Evolutionary conservation across 768 basidiomycete genomes (phyloP), one percentile per base, ranked within the genome.

Genomic region (Cystobasidium ongulense): DNA sequence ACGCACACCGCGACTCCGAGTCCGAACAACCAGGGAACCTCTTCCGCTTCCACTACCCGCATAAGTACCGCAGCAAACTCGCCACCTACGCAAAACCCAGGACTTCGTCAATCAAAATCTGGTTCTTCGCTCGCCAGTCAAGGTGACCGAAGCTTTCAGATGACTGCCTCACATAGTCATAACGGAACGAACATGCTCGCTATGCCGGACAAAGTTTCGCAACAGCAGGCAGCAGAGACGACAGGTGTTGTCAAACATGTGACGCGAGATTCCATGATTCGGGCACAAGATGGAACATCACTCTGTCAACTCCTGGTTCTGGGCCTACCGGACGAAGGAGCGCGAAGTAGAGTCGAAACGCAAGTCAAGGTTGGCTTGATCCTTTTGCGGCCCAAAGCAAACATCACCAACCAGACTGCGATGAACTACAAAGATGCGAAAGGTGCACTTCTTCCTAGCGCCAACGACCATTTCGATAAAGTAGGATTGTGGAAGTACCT

Each of bases 321-420:
- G 25, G 91, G 87, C 78, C 87, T 95, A 67, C 91, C 92, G 4
- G 86, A 87, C 77, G 82, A 84, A 53, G 92, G 92, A 29, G 88
- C 92, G 17, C 94, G 95, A 81, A 92, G 90, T 59, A 87, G 92
- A 38, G 92, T 95, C n/a, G 92, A 95, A 81, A 95, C 92, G 1
- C 92, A 95, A 83, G 88, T 95, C 62, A 88, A 92, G 79, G 86
- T 94, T 46, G 86, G 88, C 1, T 84, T 95, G 43, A 89, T 91
- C 62, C 89, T 78, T 21, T 71, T 76, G 17, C 65, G 74, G 25
- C 78, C 54, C 84, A 84, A 8, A 86, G 89, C 38, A 7, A 36
- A 3, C 25, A 38, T 57, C 41, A 52, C 36, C 5, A 68, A 33
- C 13, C 41, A 31, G 18, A 29, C 23, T 11, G 61, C 61, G 15